These are phyloP conservation scores for Dendrostoma leiphaemia DNA, from an alignment of 2,329 filamentous ascomycete genomes.

Conservation along the genomic window DNA sequence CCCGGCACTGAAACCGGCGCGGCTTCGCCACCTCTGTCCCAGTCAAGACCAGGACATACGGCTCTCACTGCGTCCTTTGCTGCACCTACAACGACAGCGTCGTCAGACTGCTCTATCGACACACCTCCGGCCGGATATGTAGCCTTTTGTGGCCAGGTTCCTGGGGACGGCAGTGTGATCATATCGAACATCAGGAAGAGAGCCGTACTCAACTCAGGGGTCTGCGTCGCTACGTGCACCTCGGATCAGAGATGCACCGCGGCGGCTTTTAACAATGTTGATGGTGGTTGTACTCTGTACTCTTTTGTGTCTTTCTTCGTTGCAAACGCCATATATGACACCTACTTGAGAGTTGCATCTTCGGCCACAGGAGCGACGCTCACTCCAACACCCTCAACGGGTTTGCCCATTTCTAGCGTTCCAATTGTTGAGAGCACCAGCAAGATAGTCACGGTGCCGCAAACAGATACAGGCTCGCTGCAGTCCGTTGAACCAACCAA, in stretches of 20 bases:
- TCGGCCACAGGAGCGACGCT: no score
- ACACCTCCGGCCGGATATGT: background rate
- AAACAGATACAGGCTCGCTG: no score
- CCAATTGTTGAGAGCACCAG: no score
- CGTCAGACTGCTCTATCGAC: background rate
- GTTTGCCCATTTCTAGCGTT: no score
- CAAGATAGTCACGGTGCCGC: no score
- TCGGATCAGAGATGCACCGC: background rate
- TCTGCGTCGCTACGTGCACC: background rate
- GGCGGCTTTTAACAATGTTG: background rate
- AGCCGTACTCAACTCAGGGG: background rate
- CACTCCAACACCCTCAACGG: no score
- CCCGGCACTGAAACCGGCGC: background rate
- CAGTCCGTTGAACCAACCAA: no score
- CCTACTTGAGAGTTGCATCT: no score
- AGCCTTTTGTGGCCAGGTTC: background rate
- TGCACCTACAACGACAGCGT: background rate
- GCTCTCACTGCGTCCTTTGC: background rate
- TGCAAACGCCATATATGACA: no score
- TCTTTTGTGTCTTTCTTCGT: background rate
- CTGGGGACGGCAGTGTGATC: background rate
- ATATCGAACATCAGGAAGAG: background rate
- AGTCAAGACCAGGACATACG: no score
- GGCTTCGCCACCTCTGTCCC: background rate
- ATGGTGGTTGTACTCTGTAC: background rate